Percentiles rank a stretch among this genome's conserved stretches.
These are phyloP conservation scores for Irpex sp. DNA, from an alignment of 1,284 basidiomycete genomes.

Conservation along the genomic window DNA sequence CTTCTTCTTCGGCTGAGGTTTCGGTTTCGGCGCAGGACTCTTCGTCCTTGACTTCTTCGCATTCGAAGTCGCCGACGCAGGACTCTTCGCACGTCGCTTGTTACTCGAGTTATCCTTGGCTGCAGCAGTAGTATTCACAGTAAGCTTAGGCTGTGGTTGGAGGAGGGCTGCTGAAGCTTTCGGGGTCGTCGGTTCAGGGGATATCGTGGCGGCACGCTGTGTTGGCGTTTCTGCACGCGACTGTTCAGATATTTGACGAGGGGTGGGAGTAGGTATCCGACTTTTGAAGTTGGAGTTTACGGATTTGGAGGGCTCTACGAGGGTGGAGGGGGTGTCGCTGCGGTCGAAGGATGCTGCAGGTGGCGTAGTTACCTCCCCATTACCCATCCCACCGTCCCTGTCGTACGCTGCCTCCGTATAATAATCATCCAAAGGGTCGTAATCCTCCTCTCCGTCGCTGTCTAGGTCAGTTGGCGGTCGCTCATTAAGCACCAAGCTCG, in stretches of 20 bases:
- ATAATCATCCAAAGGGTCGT: constrained; percentile 24
- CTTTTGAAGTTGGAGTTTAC: constrained; percentile 17
- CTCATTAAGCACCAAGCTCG: constrained; percentile 63
- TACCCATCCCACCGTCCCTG: constrained; percentile 21
- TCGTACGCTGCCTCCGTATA: constrained; percentile 21
- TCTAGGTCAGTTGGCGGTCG: constrained; percentile 66
- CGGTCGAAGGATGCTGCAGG: constrained; percentile 7
- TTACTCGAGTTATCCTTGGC: constrained; percentile 14
- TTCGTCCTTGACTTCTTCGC: constrained; percentile 36
- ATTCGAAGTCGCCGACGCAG: constrained; percentile 30
- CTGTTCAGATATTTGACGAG: constrained; percentile 27
- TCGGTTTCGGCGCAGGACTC: constrained; percentile 24
- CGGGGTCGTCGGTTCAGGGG: constrained; percentile 14
- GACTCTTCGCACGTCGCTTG: constrained; percentile 44
- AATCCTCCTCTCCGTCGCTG: constrained; percentile 33
- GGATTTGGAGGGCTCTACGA: constrained; percentile 23
- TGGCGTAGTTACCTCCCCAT: constrained; percentile 5
- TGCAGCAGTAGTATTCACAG: background rate
- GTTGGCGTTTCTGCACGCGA: constrained; percentile 23
- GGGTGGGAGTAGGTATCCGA: constrained; percentile 26
- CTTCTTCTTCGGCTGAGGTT: constrained; percentile 24
- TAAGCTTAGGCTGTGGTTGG: background rate
- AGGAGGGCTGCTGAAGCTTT: constrained; percentile 5
- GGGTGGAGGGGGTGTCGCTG: constrained; percentile 18
- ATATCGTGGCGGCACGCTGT: constrained; percentile 5